Evolutionary conservation across 75 land plant species (phyloP).

Genomic region (Sequoiadendron giganteum): DNA sequence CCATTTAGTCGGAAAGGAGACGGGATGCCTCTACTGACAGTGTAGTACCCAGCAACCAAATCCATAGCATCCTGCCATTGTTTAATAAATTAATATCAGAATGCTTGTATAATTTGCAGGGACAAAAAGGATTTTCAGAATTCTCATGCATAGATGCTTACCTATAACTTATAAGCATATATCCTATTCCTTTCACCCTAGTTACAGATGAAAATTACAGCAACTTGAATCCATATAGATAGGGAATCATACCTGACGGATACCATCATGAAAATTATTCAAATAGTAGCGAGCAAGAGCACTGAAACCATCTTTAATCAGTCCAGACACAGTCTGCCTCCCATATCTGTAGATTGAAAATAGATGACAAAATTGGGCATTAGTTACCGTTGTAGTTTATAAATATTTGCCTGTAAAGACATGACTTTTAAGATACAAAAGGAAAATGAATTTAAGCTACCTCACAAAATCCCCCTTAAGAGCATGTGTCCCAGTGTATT

Average conservation of each 20-base stretch:
- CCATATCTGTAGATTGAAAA: conserved; percentile 62
- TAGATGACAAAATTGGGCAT: neutral
- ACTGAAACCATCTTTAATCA: conserved; percentile 94
- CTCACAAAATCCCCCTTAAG: conserved; percentile 95
- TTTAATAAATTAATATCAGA: conserved; percentile 11
- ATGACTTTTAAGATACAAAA: neutral
- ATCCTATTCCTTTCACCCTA: neutral
- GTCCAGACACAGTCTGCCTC: conserved; percentile 72
- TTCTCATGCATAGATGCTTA: neutral
- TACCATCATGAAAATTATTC: conserved; percentile 95
- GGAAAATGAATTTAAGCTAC: conserved; percentile 27
- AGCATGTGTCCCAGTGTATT: conserved; percentile 93
- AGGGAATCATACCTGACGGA: conserved; percentile 59
- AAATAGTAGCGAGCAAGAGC: conserved; percentile 88
- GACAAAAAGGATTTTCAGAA: neutral
- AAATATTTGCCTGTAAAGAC: neutral
- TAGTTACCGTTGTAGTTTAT: neutral
- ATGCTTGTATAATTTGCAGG: neutral
- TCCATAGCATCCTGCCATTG: conserved; percentile 83
- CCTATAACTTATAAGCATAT: neutral
- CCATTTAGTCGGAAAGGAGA: conserved; percentile 84
- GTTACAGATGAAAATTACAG: conserved; percentile 9
- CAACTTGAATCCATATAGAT: neutral
- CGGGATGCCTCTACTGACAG: conserved; percentile 45
- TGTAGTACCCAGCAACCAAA: conserved; percentile 88